These are phyloP conservation scores for Beauveria sp. DNA, from an alignment of 2,329 filamentous ascomycete species.

Conservation along the genomic window DNA sequence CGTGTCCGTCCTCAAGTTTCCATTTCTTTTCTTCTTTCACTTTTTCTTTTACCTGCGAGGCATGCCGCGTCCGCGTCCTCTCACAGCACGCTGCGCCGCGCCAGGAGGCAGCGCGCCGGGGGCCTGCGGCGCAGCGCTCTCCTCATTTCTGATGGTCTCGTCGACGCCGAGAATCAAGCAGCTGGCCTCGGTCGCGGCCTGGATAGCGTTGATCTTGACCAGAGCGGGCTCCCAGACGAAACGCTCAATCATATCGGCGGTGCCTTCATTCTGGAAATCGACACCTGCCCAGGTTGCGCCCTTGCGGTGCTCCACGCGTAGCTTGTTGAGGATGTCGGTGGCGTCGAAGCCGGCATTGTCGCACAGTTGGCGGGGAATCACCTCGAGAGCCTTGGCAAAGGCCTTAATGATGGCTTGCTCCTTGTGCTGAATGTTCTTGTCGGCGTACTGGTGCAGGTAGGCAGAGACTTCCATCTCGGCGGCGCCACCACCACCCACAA, in stretches of 20 bases:
- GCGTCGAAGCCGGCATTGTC: conserved; percentile 98
- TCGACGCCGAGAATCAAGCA: conserved; percentile 95
- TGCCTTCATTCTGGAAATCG: conserved; percentile 86
- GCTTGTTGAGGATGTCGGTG: conserved; percentile 92
- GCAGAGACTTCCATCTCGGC: conserved; percentile 95
- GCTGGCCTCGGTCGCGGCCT: conserved; percentile 89
- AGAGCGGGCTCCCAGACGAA: conserved; percentile 98
- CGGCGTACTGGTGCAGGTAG: conserved; percentile 86
- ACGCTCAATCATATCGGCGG: conserved; percentile 85
- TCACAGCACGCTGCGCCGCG: conserved; percentile 80
- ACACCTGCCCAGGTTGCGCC: conserved; percentile 92
- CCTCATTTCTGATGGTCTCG: conserved; percentile 97
- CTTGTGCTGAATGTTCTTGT: conserved; percentile 88
- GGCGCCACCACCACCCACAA: conserved; percentile 91
- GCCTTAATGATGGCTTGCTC: conserved; percentile 97
- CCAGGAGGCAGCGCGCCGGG: conserved; percentile 70
- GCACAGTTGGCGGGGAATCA: conserved; percentile 93
- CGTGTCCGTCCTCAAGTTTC: conserved; percentile 10
- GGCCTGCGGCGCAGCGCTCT: conserved; percentile 76
- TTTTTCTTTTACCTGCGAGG: conserved; percentile 58
- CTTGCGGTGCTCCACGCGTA: conserved; percentile 93
- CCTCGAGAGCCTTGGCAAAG: conserved; percentile 93
- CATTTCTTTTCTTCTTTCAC: conserved; percentile 8
- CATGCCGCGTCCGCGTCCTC: conserved; percentile 81
- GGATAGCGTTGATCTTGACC: conserved; percentile 94